Evolutionary conservation across 78 protist genomes (phyloP).

Genomic region (Tieghemostelium lacteum): DNA sequence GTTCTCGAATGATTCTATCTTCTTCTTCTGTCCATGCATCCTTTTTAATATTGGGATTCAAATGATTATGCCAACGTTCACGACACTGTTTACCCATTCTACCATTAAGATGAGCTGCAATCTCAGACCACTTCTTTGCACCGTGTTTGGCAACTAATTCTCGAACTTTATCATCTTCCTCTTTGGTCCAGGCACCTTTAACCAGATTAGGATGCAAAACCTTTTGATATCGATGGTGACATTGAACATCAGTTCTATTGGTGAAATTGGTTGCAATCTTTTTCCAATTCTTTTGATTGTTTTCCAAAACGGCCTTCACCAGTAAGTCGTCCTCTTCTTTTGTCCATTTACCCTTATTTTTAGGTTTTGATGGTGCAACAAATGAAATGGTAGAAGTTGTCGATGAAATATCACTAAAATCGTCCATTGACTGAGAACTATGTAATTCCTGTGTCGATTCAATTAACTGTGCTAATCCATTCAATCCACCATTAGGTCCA

Average conservation of each 20-base stretch:
- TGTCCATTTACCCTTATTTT: no score
- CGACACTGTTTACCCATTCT: slow-evolving; percentile 94
- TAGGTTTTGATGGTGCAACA: no score
- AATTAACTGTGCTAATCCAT: no score
- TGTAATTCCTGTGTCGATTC: no score
- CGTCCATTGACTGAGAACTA: no score
- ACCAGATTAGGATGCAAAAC: slow-evolving; percentile 90
- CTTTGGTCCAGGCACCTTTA: slow-evolving; percentile 96
- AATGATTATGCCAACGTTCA: slow-evolving; percentile 93
- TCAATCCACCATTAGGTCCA: no score
- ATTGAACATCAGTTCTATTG: slow-evolving; percentile 89
- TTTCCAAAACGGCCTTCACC: slow-evolving; percentile 70
- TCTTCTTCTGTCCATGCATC: slow-evolving; percentile 91
- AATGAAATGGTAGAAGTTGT: no score
- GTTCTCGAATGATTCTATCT: slow-evolving; percentile 84
- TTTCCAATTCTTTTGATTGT: slow-evolving; percentile 93
- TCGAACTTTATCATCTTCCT: slow-evolving; percentile 83
- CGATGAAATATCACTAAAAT: no score
- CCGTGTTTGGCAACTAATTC: slow-evolving; percentile 86
- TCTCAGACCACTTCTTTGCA: slow-evolving; percentile 91
- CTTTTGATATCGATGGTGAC: slow-evolving; percentile 94
- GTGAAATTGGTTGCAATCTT: slow-evolving; percentile 86
- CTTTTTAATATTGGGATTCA: slow-evolving; percentile 86
- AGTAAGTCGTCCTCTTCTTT: slow-evolving; percentile 89
- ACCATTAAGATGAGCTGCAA: slow-evolving; percentile 85